Conservation (phyloP, 108 stramenopile genomes). For the Schizochytrium sp. region DNA sequence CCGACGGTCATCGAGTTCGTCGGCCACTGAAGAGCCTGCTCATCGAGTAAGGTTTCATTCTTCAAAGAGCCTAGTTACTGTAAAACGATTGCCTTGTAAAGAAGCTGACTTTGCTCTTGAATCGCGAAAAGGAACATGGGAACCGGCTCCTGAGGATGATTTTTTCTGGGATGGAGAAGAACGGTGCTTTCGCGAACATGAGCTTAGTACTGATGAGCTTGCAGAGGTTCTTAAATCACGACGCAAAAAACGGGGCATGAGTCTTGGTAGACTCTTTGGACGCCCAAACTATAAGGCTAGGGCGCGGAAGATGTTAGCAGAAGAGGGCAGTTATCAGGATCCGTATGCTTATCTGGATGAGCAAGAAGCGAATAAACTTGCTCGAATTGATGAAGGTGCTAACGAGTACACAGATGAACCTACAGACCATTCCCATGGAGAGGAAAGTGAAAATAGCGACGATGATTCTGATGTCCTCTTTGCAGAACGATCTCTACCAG, state of each 20-base stretch:
- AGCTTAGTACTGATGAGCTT: conserved; percentile 35
- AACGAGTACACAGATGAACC: neutral
- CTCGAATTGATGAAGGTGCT: neutral
- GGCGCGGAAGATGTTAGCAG: neutral
- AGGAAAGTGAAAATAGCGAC: neutral
- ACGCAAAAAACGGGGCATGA: neutral
- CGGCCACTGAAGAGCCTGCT: neutral
- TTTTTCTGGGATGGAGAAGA: conserved; percentile 19
- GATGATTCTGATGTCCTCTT: neutral
- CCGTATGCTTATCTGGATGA: neutral
- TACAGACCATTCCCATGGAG: neutral
- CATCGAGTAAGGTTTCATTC: conserved; percentile 17
- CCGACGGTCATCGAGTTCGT: neutral
- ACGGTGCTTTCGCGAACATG: neutral
- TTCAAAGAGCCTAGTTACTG: neutral
- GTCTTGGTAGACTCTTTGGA: neutral
- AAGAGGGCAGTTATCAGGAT: conserved; percentile 28
- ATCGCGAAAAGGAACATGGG: conserved; percentile 36
- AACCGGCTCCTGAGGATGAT: conserved; percentile 50
- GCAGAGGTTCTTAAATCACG: conserved; percentile 18
- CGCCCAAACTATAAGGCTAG: neutral
- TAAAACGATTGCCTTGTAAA: neutral
- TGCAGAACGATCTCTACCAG: neutral
- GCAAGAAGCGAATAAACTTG: neutral
- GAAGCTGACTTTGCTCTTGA: neutral